Base-by-base conservation (phyloP, 441 rosid species). In the Gossypium trilobum region DNA sequence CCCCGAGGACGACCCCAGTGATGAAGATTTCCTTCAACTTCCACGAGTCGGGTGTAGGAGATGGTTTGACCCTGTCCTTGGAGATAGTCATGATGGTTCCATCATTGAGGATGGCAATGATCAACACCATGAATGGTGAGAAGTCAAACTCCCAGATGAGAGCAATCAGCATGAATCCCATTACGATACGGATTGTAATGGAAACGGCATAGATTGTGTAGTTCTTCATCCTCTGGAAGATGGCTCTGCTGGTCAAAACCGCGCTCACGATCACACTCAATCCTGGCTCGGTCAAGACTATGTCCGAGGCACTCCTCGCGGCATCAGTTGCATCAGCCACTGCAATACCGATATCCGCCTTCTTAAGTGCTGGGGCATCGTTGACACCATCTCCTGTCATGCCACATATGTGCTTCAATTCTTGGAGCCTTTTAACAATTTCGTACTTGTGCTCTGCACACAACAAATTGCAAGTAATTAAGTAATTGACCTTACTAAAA, bases 21-120 rank as follows among this genome's bases (percentile, higher is more conserved):
- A 89, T 86, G 5, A 94, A 94, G 76, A 94, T 91, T 80, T 91
- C 97, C 65, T 85, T 88, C 65, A 94, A 92, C 73, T 90, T 91
- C 98, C 97, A 91, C 5, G 96, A 89, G 78, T 94, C 97, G 0
- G 96, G 97, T 59, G 87, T 63, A 0, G 97, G 97, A 67, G 98
- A 94, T 54, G 98, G 98, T 83, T 90, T 91, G 8, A 94, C 96
- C 60, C 93, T 81, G 62, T 91, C 97, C 80, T 88, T 89, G 22
- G 98, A 87, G 76, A 94, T 94, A 56, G 97, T 94, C 97, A 91
- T 94, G 73, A 94, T 91, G n/a, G 98, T 94, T 68, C 98, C 98
- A 3, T 94, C 97, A 4, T 94, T 94, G 64, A 94, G 84, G 77
- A 94, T 86, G 67, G 96, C 95, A 7, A 94, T 93, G 80, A 93